phyloP scores from a whole-genome alignment of 768 basidiomycete species.

The Mycena epipterygia region DNA sequence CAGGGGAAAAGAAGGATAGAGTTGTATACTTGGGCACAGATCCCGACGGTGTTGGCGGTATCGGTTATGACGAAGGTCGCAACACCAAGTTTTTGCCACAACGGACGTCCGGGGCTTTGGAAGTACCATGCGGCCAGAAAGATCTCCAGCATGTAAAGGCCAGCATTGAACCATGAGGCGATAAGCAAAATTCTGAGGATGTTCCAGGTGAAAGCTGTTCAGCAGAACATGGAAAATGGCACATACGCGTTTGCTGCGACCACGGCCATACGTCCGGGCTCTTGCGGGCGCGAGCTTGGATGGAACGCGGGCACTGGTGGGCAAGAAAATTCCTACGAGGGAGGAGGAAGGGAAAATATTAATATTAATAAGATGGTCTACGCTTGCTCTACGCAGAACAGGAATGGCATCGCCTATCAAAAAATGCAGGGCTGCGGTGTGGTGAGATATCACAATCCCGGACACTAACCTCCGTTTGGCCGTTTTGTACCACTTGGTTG shows the following conservation, averaged over 20 bases:
- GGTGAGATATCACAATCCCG: no score
- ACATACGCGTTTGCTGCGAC: not conserved
- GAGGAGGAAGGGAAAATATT: no score
- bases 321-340: no score
- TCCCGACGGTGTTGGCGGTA: not conserved
- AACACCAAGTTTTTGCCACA: conserved; percentile 9
- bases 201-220: not conserved
- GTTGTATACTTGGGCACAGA: conserved; percentile 11
- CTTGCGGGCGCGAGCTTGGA: not conserved
- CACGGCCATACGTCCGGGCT: not conserved
- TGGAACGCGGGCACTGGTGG: no score
- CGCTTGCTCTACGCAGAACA: no score
- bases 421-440: no score
- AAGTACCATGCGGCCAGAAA: conserved; percentile 9
- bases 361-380: no score
- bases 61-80: not conserved
- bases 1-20: not conserved
- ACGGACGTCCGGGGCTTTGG: not conserved
- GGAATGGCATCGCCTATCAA: no score
- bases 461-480: no score
- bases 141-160: conserved; percentile 18
- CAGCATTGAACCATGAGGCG: conserved; percentile 13
- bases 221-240: not conserved
- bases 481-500: no score
- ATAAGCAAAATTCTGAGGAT: conserved; percentile 15